These are phyloP conservation scores for Piromyces finnis DNA, from an alignment of 192 early-diverging fungal species.

Conservation along the genomic window DNA sequence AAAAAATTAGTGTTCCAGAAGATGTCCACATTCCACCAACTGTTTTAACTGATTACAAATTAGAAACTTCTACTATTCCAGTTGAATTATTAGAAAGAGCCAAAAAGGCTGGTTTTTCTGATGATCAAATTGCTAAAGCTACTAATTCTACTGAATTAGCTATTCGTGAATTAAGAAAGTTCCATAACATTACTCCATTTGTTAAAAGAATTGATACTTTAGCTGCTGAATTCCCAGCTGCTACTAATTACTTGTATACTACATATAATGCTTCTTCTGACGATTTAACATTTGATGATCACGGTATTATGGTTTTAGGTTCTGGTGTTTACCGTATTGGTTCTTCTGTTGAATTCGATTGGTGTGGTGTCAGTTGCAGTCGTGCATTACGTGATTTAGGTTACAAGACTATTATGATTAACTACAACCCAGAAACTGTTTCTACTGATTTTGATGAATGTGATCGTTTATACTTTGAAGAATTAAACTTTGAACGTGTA, in stretches of 20 bases:
- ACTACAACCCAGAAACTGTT: constrained; percentile 98
- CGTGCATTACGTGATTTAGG: constrained; percentile 64
- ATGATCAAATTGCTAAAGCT: constrained; percentile 59
- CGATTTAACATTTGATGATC: constrained; percentile 73
- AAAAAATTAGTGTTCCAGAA: not conserved
- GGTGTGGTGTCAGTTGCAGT: constrained; percentile 42
- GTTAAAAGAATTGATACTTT: constrained; percentile 93
- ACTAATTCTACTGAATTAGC: constrained; percentile 25
- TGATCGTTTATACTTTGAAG: constrained; percentile 97
- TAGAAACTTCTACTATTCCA: constrained; percentile 7
- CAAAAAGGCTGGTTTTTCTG: constrained; percentile 81
- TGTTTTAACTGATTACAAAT: constrained; percentile 11
- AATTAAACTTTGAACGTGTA: constrained; percentile 82
- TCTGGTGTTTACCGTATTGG: constrained; percentile 96
- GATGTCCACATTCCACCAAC: constrained; percentile 9
- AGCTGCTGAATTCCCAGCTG: constrained; percentile 89
- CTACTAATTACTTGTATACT: constrained; percentile 94
- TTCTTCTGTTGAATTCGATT: constrained; percentile 94
- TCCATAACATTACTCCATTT: constrained; percentile 60
- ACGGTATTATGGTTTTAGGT: constrained; percentile 87
- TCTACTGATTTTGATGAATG: constrained; percentile 97
- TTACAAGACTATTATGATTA: constrained; percentile 84
- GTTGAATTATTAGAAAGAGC: constrained; percentile 41
- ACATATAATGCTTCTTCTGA: constrained; percentile 83
- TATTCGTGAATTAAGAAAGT: constrained; percentile 51